Evolutionary conservation across 495 filamentous ascomycete genomes (phyloP).

Genomic region (Aspergillus taichungensis): DNA sequence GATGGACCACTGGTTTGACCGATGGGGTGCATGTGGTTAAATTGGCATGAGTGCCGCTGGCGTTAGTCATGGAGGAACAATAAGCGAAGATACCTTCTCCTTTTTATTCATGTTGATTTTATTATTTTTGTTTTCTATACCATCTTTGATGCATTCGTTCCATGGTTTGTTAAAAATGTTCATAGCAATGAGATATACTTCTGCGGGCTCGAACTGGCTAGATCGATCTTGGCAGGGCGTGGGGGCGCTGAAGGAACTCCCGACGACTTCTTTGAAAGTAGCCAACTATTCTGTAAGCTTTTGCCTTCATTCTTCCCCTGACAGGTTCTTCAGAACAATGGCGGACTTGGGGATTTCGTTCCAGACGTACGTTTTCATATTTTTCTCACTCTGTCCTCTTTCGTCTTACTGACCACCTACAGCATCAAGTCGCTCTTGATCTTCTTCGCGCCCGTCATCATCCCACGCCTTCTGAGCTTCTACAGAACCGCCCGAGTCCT

Average conservation of each 20-base stretch:
- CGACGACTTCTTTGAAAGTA: too few relatives aligned
- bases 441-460: conserved; percentile 76
- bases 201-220: too few relatives aligned
- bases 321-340: conserved; percentile 16
- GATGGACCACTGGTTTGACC: too few relatives aligned
- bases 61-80: not conserved
- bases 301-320: too few relatives aligned
- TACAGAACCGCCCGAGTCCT: conserved; percentile 57
- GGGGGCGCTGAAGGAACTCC: too few relatives aligned
- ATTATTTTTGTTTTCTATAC: not conserved
- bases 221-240: too few relatives aligned
- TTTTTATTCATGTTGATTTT: not conserved
- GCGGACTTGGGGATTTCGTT: conserved; percentile 24
- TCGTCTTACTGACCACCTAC: not conserved
- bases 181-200: too few relatives aligned
- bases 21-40: not conserved
- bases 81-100: not conserved
- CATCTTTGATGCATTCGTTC: not conserved
- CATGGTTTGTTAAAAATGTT: too few relatives aligned
- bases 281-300: too few relatives aligned
- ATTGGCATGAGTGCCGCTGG: conserved; percentile 1
- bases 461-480: conserved; percentile 62
- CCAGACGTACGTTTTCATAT: conserved; percentile 25
- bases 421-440: conserved; percentile 73
- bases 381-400: not conserved